Percentiles rank a stretch among this genome's conserved stretches.
phyloP scores from a whole-genome alignment of 129 eudicot species.

The sunflower (Helianthus annuus) region DNA sequence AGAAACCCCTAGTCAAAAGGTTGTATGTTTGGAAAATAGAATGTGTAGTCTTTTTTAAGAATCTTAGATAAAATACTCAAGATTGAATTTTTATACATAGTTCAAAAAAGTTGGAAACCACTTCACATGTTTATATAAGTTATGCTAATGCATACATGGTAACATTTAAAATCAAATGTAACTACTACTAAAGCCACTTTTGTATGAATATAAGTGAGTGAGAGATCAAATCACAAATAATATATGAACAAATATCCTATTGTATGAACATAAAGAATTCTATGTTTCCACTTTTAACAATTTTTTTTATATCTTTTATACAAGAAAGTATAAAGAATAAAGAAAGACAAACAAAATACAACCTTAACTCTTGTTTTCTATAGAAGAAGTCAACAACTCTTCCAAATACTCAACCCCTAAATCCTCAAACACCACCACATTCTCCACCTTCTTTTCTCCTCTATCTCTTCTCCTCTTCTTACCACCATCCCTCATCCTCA shows the following conservation, averaged over 20 bases:
- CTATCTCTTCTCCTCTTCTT: slow-evolving; percentile 32
- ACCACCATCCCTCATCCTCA: slow-evolving; percentile 41
- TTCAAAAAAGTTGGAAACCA: too few relatives aligned
- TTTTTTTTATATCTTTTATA: background rate
- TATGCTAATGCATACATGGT: too few relatives aligned
- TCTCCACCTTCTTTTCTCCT: slow-evolving; percentile 35
- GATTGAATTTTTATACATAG: too few relatives aligned
- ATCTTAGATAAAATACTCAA: too few relatives aligned
- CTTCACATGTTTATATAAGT: too few relatives aligned
- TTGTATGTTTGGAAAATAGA: too few relatives aligned
- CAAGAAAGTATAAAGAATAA: background rate
- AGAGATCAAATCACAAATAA: too few relatives aligned
- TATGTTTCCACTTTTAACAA: background rate
- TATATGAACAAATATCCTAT: background rate
- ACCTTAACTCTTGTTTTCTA: slow-evolving; percentile 16
- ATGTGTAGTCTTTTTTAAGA: too few relatives aligned
- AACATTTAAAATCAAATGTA: too few relatives aligned
- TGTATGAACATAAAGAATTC: background rate
- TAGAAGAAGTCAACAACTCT: slow-evolving; percentile 50
- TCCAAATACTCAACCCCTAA: slow-evolving; percentile 79
- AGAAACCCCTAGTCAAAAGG: too few relatives aligned
- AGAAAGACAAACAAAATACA: background rate
- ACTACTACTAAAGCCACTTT: too few relatives aligned
- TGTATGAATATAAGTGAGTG: too few relatives aligned
- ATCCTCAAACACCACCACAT: slow-evolving; percentile 56